Base-by-base conservation (phyloP, 2,329 filamentous ascomycete genomes). In the Penicillium glabrum region DNA sequence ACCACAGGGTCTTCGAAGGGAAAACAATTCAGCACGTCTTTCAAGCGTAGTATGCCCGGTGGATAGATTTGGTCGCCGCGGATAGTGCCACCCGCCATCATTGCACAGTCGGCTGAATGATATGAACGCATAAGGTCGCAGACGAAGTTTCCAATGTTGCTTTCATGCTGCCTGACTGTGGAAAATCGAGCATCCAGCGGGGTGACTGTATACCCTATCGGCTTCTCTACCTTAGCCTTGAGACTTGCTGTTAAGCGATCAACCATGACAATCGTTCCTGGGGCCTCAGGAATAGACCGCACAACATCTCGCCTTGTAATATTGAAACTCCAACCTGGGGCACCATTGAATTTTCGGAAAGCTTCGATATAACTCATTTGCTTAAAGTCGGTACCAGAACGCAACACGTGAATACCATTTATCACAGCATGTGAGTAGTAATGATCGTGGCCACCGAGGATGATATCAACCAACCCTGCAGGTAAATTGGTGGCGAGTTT, bases 1-100 rank as follows among this genome's bases (percentile, higher is more conserved):
- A 96, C 88, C 1, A 93, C 89, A 0, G 92, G 91, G 61, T 96
- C 92, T 69, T 96, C 92, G 65, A 97, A 96, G 0, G 93, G 93
- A 64, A 96, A 96, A 69, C 91, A 96, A 50, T 54, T 54, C 5
- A 51, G 33, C 21, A 58, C 16, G 31, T 58, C 56, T 37, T 58
- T 51, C 26, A 58, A 16, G 16, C 51, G 46, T 21, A 58, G 23
- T 0, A 92, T 80, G 0, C 92, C 92, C 0, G 91, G 90, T 0
- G 91, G 86, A 66, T 96, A 96, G 31, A 96, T 87, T 72, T 95
- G 90, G 68, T 96, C 92, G 1, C 91, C 92, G 14, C 92, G 85
- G 52, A 96, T 91, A 0, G 92, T 96, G 0, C 92, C 92, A 0
- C 89, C 83, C 0, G 90, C 91, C 87, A 96, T 95, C 60, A 96